Base-by-base conservation (phyloP, 2,329 filamentous ascomycete genomes). In the Cercospora canescens region DNA sequence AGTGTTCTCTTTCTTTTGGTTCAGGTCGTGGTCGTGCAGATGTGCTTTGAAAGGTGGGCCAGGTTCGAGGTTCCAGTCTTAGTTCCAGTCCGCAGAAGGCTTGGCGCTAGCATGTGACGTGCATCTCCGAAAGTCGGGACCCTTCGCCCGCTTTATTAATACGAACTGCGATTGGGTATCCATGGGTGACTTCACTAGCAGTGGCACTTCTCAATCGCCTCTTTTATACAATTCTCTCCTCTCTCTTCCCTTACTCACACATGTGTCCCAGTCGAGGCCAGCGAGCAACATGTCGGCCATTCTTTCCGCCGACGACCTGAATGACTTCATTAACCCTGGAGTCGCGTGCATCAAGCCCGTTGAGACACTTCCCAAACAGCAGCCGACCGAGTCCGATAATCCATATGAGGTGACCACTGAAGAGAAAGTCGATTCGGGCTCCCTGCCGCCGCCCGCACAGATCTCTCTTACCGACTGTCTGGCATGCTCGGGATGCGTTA, bases 281-380 rank as follows among this genome's bases (percentile, higher is more conserved):
- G 30, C 30, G 57, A 60, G 45, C 28, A 66, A 34, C 57, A 99
- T 99, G 95, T 97, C 93, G 78, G 95, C 95, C 69, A 99, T 99
- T 75, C 90, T 99, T 75, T 98, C 94, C 64, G 90, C 91, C 75
- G 94, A 99, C 83, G 94, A 97, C 79, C 85, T 99, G 68, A 99
- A 99, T 84, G 95, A 99, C 84, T 99, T 99, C 82, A 99, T 99
- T 78, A 95, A 92, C 64, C 95, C 95, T 14, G 94, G 94, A 69
- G 94, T 99, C 76, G 95, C 95, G 69, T 99, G 95, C 81, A 98
- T 99, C 80, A 98, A 99, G 77, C 95, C 95, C 30, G 86, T 99
- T 77, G 95, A 99, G 79, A 96, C 93, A 2, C 87, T 99, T 14
- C 94, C 95, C 2, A 80, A 85, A 58, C 84, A 86, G 70, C 81